Base-by-base conservation (phyloP, 768 basidiomycete species). In the Collybiopsis luxurians region DNA sequence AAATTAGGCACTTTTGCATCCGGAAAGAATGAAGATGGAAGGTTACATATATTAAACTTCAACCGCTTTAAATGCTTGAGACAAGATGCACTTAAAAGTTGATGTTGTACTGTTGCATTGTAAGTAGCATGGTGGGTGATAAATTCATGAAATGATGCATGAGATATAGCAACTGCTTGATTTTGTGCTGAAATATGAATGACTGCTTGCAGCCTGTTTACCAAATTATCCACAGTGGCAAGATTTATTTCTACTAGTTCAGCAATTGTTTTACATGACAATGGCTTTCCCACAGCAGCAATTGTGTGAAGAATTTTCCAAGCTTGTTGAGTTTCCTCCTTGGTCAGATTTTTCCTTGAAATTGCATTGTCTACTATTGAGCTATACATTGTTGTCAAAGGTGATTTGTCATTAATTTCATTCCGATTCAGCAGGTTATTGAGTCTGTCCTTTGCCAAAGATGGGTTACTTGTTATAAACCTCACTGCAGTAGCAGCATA, bases 131-230 rank as follows among this genome's bases (percentile, higher is more conserved):
- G 26, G 13, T 36, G 3, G 9, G 28, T 26, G 4, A 57, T 17
- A 15, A 49, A 57, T 23, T 57, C 56, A 57, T 19, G 34, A 49
- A 57, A 52, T 34, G 50, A 52, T 36, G 50, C 50, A 52, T 52
- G 50, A 26, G 38, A 39, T 6, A n/a, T 52, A n/a, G 24, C 19
- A 17, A 52, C n/a, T 10, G 12, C 5, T 7, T 40, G 9, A n/a
- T 38, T 19, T 38, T 9, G 9, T 12, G 34, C 12, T 7, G 34
- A 36, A 52, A 40, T 24, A 38, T 52, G 38, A 38, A 52, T 21
- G n/a, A 52, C 31, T 38, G 50, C n/a, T 23, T 52, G 50, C 7
- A 52, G 50, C 23, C 34, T 36, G 7, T 52, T 30, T 11, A 52
- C 34, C n/a, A 40, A 15, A 15, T 36, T 19, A 3, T 38, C 24